Evolutionary conservation across 352 stramenopile species (phyloP).

Genomic region (Pilasporangium apinafurcum): DNA sequence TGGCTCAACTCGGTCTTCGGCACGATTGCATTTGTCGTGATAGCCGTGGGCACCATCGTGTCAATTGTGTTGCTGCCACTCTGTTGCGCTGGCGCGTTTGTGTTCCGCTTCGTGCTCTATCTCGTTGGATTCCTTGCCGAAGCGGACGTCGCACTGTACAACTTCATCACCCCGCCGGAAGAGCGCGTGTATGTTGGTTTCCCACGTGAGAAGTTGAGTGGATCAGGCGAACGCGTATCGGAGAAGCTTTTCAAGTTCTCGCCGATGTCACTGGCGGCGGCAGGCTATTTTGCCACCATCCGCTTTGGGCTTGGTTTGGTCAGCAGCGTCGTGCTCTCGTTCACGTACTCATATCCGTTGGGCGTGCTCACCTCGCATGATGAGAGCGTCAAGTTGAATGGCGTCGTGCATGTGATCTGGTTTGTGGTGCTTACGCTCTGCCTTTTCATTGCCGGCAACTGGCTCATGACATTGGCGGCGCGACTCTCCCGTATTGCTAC

Average conservation of each 20-base stretch:
- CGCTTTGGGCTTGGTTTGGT: conserved; percentile 49
- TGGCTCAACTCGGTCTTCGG: conserved; percentile 48
- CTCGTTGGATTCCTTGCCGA: conserved; percentile 45
- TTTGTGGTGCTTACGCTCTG: conserved; percentile 37
- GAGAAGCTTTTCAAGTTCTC: conserved; percentile 41
- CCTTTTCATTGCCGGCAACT: conserved; percentile 41
- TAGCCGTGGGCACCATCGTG: conserved; percentile 23
- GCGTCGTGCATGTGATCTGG: conserved; percentile 29
- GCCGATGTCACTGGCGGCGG: conserved; percentile 25
- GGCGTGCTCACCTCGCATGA: conserved; percentile 26
- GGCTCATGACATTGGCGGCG: conserved; percentile 46
- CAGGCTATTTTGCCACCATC: conserved; percentile 56
- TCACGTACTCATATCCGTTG: conserved; percentile 46
- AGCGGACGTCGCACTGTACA: conserved; percentile 52
- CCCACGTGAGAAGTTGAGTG: conserved; percentile 21
- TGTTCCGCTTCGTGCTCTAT: conserved; percentile 48
- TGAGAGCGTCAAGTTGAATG: conserved; percentile 26
- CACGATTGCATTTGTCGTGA: conserved; percentile 28
- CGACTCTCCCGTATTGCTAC: conserved; percentile 34
- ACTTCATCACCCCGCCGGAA: conserved; percentile 48
- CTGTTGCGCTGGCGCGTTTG: conserved; percentile 43
- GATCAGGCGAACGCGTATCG: conserved; percentile 44
- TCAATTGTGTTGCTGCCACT: conserved; percentile 40
- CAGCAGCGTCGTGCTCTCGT: conserved; percentile 41
- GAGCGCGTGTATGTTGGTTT: conserved; percentile 43